Conservation (phyloP, 2,329 filamentous ascomycete genomes). For the Neospermospora avenae region DNA sequence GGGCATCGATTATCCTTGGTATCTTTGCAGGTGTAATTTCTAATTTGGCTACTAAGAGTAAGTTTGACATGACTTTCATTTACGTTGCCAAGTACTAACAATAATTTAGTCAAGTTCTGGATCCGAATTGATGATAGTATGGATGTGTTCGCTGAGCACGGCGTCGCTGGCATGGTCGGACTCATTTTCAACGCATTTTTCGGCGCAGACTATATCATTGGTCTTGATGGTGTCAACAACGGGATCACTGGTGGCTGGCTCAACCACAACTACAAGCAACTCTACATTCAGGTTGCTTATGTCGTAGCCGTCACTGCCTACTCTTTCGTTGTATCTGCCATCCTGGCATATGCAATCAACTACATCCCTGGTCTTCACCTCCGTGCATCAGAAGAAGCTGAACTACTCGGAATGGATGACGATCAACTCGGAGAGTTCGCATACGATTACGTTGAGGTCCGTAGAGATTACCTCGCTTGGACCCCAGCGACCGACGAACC, state of each 20-base stretch:
- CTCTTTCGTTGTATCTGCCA: constrained; percentile 68
- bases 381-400: constrained; percentile 75
- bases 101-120: constrained; percentile 40
- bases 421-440: constrained; percentile 88
- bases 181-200: constrained; percentile 73
- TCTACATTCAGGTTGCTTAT: constrained; percentile 80
- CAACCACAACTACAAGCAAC: constrained; percentile 68
- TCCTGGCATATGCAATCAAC: constrained; percentile 74
- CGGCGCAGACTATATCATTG: constrained; percentile 66
- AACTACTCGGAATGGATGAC: constrained; percentile 84
- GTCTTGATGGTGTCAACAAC: constrained; percentile 73
- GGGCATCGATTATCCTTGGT: constrained; percentile 65
- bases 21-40: constrained; percentile 62
- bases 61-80: constrained; percentile 12
- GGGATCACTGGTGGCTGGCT: constrained; percentile 67
- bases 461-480: constrained; percentile 85
- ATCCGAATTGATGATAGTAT: constrained; percentile 67
- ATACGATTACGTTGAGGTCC: constrained; percentile 87
- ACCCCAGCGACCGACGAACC: constrained; percentile 70
- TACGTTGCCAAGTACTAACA: constrained; percentile 11
- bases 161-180: constrained; percentile 64
- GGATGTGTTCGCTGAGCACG: constrained; percentile 71
- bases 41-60: constrained; percentile 65
- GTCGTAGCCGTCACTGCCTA: constrained; percentile 65
- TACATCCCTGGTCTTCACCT: constrained; percentile 74